A percentile compares a stretch with the other conserved stretches of the same genome.
These are phyloP conservation scores for Dactylonectria estremocensis DNA, from an alignment of 2,329 filamentous ascomycete genomes.

Conservation along the genomic window DNA sequence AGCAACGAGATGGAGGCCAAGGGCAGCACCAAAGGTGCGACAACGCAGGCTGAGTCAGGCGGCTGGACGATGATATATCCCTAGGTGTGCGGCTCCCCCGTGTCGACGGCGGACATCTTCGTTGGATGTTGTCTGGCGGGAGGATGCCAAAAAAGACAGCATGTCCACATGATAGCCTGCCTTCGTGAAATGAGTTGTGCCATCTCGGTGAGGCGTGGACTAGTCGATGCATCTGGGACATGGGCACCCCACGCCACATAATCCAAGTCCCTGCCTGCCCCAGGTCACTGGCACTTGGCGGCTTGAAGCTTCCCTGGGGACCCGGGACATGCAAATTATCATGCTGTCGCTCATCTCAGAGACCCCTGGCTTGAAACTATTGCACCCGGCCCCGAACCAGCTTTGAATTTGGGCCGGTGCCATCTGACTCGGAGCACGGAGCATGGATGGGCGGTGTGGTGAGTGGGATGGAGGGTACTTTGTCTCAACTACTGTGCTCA, in stretches of 20 bases:
- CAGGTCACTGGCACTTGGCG: conserved; percentile 11
- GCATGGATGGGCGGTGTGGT: conserved; percentile 35
- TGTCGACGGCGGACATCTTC: conserved; percentile 25
- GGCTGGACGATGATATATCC: not conserved
- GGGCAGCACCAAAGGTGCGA: not conserved
- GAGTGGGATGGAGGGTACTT: conserved; percentile 21
- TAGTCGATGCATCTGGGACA: conserved; percentile 26
- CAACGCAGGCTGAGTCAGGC: conserved; percentile 27
- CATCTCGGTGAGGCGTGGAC: conserved; percentile 40
- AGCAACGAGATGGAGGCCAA: conserved; percentile 11
- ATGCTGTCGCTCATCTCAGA: conserved; percentile 34
- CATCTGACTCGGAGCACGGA: conserved; percentile 24
- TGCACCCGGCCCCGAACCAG: conserved; percentile 19
- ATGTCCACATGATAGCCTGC: conserved; percentile 37
- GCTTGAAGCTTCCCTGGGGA: conserved; percentile 14
- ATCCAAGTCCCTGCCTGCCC: conserved; percentile 27
- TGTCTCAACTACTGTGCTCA: conserved; percentile 1
- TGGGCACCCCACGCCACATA: conserved; percentile 36
- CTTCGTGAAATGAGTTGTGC: conserved; percentile 33
- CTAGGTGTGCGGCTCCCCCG: not conserved
- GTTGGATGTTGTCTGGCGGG: conserved; percentile 34
- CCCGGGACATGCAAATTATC: conserved; percentile 36
- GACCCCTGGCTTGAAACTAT: conserved; percentile 23
- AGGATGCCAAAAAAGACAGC: conserved; percentile 33
- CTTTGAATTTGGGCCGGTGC: conserved; percentile 27